phyloP scores from a whole-genome alignment of 139 green algal species.

The Chlorella sp. region DNA sequence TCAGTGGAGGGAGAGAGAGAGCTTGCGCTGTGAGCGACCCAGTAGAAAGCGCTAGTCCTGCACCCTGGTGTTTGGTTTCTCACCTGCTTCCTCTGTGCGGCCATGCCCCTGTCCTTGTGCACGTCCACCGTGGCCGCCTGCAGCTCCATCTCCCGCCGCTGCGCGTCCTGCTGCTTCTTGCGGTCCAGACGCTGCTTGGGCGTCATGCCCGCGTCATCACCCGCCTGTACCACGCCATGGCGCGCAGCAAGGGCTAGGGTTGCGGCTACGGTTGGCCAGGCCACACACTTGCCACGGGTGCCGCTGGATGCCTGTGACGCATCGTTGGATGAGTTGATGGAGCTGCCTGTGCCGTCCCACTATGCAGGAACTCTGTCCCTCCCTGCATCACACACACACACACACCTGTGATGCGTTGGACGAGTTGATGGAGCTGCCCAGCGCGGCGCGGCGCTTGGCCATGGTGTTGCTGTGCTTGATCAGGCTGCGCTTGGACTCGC shows the following conservation, averaged over 20 bases:
- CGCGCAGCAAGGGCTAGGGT: no score
- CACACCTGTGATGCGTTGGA: no score
- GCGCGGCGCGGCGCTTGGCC: conserved; percentile 11
- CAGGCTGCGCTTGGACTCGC: conserved; percentile 17
- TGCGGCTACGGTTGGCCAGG: no score
- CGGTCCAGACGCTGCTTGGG: conserved; percentile 22
- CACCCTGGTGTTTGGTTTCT: no score
- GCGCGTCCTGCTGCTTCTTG: conserved; percentile 13
- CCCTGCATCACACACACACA: neutral
- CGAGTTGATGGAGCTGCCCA: neutral
- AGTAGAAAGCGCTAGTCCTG: no score
- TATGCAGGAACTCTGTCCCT: no score
- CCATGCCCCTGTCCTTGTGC: conserved; percentile 11
- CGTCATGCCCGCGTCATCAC: conserved; percentile 10
- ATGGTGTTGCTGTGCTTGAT: conserved; percentile 22
- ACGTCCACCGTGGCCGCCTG: conserved; percentile 16
- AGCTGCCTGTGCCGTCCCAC: no score
- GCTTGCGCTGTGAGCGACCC: no score
- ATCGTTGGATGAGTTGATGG: no score
- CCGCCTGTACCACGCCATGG: neutral
- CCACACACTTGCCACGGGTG: no score
- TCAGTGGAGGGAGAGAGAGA: no score
- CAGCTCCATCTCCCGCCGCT: conserved; percentile 29
- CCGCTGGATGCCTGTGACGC: no score
- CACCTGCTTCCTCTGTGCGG: conserved; percentile 13